Conservation (phyloP, 768 basidiomycete species). For the Tylopilus intermedius region DNA sequence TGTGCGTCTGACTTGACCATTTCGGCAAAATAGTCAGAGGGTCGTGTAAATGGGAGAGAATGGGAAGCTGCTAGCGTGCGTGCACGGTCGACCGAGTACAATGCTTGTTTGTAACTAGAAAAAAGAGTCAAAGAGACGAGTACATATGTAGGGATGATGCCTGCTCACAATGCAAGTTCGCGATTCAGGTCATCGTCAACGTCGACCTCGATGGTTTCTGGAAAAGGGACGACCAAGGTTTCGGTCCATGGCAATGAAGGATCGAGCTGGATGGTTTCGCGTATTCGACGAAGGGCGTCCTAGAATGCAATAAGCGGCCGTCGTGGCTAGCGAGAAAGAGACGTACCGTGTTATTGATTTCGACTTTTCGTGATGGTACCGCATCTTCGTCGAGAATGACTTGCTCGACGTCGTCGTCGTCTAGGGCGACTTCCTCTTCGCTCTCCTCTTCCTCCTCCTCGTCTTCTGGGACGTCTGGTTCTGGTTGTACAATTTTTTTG, state of each 20-base stretch:
- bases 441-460: constrained; percentile 23
- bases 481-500: constrained; percentile 5
- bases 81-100: constrained; percentile 76
- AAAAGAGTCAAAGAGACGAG: neutral
- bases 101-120: constrained; percentile 89
- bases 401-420: constrained; percentile 71
- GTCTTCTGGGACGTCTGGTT: constrained; percentile 3
- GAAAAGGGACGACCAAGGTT: constrained; percentile 67
- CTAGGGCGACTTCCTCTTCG: constrained; percentile 50
- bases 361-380: constrained; percentile 67
- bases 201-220: constrained; percentile 68
- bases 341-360: constrained; percentile 72
- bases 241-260: constrained; percentile 80
- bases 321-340: neutral
- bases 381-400: constrained; percentile 69
- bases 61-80: constrained; percentile 72
- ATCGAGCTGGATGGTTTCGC: constrained; percentile 71
- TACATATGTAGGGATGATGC: too few species aligned
- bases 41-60: constrained; percentile 83
- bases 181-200: constrained; percentile 88
- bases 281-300: constrained; percentile 78
- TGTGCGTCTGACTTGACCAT: constrained; percentile 98
- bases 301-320: constrained; percentile 23
- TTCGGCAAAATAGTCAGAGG: constrained; percentile 93
- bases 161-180: constrained; percentile 86